Conservation (phyloP, 2,329 filamentous ascomycete species). For the Pseudofabraea citricarpa region DNA sequence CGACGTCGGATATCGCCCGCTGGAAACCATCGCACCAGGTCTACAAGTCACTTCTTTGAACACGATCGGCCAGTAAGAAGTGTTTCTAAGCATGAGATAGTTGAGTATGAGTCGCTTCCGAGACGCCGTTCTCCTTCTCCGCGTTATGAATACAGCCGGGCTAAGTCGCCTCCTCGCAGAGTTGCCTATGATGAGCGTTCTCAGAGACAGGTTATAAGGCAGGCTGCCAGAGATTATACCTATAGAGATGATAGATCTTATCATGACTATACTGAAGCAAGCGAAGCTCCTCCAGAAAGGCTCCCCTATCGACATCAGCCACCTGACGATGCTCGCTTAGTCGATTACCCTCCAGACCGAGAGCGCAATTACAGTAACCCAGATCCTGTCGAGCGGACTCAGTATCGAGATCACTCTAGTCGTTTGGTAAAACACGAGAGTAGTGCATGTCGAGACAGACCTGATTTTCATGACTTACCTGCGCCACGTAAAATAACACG, state of each 20-base stretch:
- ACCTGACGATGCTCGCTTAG: neutral
- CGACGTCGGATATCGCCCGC: neutral
- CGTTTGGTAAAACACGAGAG: neutral
- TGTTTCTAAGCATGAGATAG: slow-evolving; percentile 12
- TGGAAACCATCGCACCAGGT: neutral
- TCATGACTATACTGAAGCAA: neutral
- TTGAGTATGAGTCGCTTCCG: slow-evolving; percentile 6
- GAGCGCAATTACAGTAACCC: no score
- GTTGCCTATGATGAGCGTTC: neutral
- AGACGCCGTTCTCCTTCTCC: neutral
- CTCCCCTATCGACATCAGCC: neutral
- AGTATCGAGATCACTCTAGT: no score
- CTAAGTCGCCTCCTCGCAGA: neutral
- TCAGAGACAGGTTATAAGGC: neutral
- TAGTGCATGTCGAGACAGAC: neutral
- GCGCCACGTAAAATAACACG: neutral
- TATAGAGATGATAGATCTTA: neutral
- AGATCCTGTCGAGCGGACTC: no score
- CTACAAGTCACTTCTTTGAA: neutral
- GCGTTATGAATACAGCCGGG: neutral
- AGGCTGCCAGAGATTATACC: neutral
- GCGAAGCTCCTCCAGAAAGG: neutral
- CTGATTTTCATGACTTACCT: neutral
- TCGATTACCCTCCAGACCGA: no score
- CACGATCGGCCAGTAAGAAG: slow-evolving; percentile 7